A percentile compares a stretch with the other conserved stretches of the same genome.
These are phyloP conservation scores for Paecilomyces sp. DNA, from an alignment of 2,329 filamentous ascomycete genomes.

Conservation along the genomic window DNA sequence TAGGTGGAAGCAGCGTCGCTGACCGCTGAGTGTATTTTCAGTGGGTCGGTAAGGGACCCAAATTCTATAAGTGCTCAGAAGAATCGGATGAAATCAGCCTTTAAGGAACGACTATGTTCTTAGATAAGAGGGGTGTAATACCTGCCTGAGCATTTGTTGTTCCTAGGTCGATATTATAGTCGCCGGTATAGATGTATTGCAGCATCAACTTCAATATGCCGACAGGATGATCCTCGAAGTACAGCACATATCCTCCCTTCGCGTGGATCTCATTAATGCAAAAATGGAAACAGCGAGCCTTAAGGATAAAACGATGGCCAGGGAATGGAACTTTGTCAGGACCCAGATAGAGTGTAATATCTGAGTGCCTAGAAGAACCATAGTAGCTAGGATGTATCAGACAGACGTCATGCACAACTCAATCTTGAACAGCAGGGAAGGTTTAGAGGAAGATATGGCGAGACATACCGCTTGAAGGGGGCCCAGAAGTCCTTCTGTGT, in stretches of 20 bases:
- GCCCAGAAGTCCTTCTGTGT: neutral
- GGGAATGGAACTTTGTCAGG: neutral
- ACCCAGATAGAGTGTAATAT: neutral
- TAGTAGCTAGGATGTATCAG: neutral
- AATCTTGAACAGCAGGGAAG: too few relatives aligned
- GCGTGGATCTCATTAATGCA: neutral
- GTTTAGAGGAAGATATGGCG: too few relatives aligned
- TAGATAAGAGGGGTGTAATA: neutral
- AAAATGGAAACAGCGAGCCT: neutral
- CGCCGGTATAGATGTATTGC: neutral
- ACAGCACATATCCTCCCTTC: neutral
- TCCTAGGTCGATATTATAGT: neutral
- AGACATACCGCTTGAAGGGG: neutral
- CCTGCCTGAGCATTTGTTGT: neutral
- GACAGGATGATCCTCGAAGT: neutral
- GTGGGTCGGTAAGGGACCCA: neutral
- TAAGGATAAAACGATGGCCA: neutral
- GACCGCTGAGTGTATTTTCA: neutral
- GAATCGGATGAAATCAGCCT: neutral
- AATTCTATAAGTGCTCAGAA: neutral
- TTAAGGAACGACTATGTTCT: neutral
- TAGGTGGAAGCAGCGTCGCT: neutral
- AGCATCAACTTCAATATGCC: neutral
- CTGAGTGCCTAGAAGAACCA: neutral
- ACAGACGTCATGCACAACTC: neutral